Evolutionary conservation across 2,329 filamentous ascomycete species (phyloP).

Genomic region (Alternaria postmessia): DNA sequence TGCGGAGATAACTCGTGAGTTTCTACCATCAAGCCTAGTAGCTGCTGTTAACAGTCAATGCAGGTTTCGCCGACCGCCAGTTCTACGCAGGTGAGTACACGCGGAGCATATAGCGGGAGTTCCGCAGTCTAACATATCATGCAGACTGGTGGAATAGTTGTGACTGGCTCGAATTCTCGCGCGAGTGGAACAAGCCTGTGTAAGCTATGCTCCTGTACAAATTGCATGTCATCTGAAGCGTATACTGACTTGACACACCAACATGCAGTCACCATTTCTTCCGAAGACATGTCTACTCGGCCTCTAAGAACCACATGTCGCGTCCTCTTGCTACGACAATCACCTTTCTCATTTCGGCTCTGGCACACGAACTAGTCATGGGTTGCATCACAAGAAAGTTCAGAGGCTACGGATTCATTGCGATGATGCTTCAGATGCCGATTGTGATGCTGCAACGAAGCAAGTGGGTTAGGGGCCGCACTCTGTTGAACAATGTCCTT

Average conservation of each 20-base stretch:
- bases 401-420: constrained; percentile 88
- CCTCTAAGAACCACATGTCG: constrained; percentile 78
- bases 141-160: constrained; percentile 74
- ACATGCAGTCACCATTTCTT: constrained; percentile 81
- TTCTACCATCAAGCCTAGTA: not conserved
- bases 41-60: not conserved
- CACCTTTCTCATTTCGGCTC: constrained; percentile 87
- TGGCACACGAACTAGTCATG: constrained; percentile 96
- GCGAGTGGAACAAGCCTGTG: constrained; percentile 46
- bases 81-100: constrained; percentile 26
- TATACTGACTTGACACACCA: constrained; percentile 65
- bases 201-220: not conserved
- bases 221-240: constrained; percentile 85
- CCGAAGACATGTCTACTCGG: constrained; percentile 90
- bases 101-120: constrained; percentile 35
- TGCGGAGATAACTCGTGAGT: constrained; percentile 80
- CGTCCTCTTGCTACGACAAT: constrained; percentile 81
- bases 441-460: constrained; percentile 92
- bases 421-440: constrained; percentile 96
- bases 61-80: constrained; percentile 11
- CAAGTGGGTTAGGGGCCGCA: constrained; percentile 74
- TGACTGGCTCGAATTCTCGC: constrained; percentile 94
- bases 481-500: constrained; percentile 76
- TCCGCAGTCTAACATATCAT: constrained; percentile 55
- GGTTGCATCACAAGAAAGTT: constrained; percentile 98